phyloP scores from a whole-genome alignment of 441 rosid genomes.

The Adansonia madagascariensis region DNA sequence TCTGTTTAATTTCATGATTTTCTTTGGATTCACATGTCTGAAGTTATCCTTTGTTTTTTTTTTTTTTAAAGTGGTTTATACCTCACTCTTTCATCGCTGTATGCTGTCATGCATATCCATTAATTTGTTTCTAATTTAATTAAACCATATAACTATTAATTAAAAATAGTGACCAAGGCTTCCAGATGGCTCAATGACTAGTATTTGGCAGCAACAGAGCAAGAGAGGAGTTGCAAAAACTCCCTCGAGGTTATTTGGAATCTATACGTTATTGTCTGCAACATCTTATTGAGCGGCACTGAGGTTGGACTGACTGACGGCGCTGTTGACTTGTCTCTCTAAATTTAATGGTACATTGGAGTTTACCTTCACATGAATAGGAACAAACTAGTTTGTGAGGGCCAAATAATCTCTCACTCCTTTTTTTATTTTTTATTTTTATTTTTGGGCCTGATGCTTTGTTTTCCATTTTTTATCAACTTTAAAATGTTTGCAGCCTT shows the following conservation, averaged over 20 bases:
- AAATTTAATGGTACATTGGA: conserved; percentile 6
- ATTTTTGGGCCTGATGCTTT: not conserved
- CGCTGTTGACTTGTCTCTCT: conserved; percentile 1
- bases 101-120: not conserved
- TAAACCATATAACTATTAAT: not conserved
- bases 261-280: not conserved
- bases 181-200: not conserved
- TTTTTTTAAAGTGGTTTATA: not conserved
- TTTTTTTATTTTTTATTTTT: not conserved
- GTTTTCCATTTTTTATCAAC: not conserved
- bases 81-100: not conserved
- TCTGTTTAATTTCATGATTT: conserved; percentile 5
- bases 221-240: conserved; percentile 3
- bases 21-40: not conserved
- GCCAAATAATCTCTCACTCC: not conserved
- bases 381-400: not conserved
- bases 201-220: conserved; percentile 3
- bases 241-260: conserved; percentile 6
- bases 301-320: not conserved
- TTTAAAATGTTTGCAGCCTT: not conserved
- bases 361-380: not conserved
- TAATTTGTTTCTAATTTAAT: conserved; percentile 19
- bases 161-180: not conserved
- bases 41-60: not conserved
- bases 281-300: not conserved